Conservation (phyloP, 345 rosid species). For the Euphorbia lathyris region DNA sequence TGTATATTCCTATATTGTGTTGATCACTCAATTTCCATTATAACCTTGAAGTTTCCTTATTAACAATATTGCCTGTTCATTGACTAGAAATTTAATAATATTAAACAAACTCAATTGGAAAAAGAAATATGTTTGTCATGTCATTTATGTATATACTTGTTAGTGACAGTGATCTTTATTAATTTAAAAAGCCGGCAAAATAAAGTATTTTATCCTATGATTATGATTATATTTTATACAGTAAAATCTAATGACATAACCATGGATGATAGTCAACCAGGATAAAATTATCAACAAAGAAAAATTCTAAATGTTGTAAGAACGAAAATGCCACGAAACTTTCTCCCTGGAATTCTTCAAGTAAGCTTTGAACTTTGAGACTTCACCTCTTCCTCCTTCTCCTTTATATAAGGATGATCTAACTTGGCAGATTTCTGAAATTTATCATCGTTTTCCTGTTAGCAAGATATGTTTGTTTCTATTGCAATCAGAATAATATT, state of each 20-base stretch:
- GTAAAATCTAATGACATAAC: not conserved
- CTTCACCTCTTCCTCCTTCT: not conserved
- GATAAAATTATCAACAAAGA: not conserved
- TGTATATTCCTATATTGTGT: too few relatives aligned
- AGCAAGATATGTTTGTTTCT: not conserved
- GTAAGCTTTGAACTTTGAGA: not conserved
- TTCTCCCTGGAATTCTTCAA: not conserved
- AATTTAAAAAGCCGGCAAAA: not conserved
- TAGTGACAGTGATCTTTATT: not conserved
- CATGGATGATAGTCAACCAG: not conserved
- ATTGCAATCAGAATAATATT: not conserved
- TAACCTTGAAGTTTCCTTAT: not conserved
- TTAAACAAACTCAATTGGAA: not conserved
- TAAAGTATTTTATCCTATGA: too few relatives aligned
- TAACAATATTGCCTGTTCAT: too few relatives aligned
- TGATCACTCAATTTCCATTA: too few relatives aligned
- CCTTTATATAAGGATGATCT: not conserved
- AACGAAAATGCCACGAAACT: slow-evolving; percentile 7
- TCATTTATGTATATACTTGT: not conserved
- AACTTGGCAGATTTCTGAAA: too few relatives aligned
- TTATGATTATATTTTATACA: not conserved
- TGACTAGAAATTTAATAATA: not conserved
- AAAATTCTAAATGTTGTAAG: not conserved
- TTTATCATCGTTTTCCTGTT: not conserved
- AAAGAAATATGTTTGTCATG: not conserved